Evolutionary conservation across 139 green algal genomes (phyloP).

Genomic region (Chlorella sp.): DNA sequence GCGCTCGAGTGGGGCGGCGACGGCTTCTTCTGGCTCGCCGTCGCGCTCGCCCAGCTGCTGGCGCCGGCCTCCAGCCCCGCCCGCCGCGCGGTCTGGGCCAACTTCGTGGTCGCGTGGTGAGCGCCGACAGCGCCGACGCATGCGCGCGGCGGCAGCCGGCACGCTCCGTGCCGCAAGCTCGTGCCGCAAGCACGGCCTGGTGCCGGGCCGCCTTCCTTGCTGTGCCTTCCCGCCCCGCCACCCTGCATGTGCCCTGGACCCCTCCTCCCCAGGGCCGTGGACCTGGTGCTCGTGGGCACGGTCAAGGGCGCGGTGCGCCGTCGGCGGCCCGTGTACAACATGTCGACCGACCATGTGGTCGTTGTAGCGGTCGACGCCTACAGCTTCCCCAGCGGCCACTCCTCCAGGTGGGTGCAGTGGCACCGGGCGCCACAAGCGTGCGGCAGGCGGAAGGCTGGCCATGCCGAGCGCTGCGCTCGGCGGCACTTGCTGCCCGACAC

Average conservation of each 20-base stretch:
- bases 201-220: not conserved
- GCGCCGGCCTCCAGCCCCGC: conserved; percentile 9
- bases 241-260: not conserved
- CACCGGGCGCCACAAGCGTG: too few relatives aligned
- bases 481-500: too few relatives aligned
- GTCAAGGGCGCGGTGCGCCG: conserved; percentile 50
- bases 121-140: too few relatives aligned
- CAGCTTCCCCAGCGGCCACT: conserved; percentile 66
- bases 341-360: conserved; percentile 50
- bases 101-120: conserved; percentile 12
- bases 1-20: conserved; percentile 57
- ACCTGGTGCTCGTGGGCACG: conserved; percentile 53
- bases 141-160: not conserved
- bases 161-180: not conserved
- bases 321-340: conserved; percentile 59
- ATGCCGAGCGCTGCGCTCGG: too few relatives aligned
- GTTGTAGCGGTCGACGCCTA: conserved; percentile 65
- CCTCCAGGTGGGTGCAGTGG: conserved; percentile 29
- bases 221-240: not conserved
- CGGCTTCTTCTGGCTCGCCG: conserved; percentile 54
- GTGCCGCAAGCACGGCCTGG: too few relatives aligned
- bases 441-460: too few relatives aligned
- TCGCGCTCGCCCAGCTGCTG: not conserved
- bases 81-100: not conserved
- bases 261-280: conserved; percentile 52